Evolutionary conservation across 2,329 filamentous ascomycete genomes (phyloP).

Genomic region (Tolypocladium tropicale): DNA sequence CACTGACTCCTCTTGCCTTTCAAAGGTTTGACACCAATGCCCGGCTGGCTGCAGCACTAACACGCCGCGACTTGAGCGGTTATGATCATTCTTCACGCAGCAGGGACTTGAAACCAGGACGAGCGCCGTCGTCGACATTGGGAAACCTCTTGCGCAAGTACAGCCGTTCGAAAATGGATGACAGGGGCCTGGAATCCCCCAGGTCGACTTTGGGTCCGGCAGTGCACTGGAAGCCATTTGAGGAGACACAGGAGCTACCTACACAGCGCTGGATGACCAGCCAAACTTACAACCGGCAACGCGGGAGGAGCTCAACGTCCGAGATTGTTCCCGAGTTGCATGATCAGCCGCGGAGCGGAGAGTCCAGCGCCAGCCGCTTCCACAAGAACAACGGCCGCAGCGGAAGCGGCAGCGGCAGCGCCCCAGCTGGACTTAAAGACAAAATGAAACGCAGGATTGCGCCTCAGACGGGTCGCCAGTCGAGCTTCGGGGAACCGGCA

Average conservation of each 20-base stretch:
- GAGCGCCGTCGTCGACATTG: slow-evolving; percentile 13
- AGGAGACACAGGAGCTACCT: not conserved
- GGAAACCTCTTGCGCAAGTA: slow-evolving; percentile 15
- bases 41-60: not conserved
- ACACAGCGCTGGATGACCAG: not conserved
- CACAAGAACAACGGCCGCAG: slow-evolving; percentile 13
- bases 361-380: slow-evolving; percentile 11
- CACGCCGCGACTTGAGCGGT: not conserved
- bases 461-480: slow-evolving; percentile 1
- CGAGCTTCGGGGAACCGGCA: slow-evolving; percentile 14
- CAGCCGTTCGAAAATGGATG: slow-evolving; percentile 9
- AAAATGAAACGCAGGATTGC: slow-evolving; percentile 1
- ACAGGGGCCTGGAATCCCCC: not conserved
- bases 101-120: slow-evolving; percentile 1
- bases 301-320: not conserved
- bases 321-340: not conserved
- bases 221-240: not conserved
- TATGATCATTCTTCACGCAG: slow-evolving; percentile 6
- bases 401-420: slow-evolving; percentile 7
- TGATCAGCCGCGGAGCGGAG: slow-evolving; percentile 10
- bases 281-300: not conserved
- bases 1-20: not conserved
- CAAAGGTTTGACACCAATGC: slow-evolving; percentile 1
- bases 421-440: slow-evolving; percentile 2
- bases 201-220: not conserved